These are phyloP conservation scores for Chimonanthus praecox DNA, from an alignment of 164 flowering plant species.

Conservation along the genomic window DNA sequence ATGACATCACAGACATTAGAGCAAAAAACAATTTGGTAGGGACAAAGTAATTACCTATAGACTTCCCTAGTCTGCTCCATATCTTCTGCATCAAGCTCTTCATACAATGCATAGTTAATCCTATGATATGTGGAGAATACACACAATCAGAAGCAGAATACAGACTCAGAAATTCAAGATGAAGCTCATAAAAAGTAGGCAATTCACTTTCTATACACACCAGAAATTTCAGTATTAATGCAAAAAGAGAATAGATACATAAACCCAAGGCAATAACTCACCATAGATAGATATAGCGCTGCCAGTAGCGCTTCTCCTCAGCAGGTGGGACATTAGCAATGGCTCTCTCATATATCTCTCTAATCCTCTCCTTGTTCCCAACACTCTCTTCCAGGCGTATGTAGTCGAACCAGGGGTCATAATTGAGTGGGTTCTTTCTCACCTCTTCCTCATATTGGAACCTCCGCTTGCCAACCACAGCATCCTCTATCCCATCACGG, in stretches of 20 bases:
- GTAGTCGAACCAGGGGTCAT: slow-evolving; percentile 92
- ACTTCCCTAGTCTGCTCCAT: slow-evolving; percentile 74
- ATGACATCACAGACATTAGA: background rate
- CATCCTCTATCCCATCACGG: slow-evolving; percentile 90
- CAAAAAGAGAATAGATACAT: background rate
- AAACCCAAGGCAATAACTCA: slow-evolving; percentile 20
- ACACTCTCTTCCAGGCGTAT: slow-evolving; percentile 76
- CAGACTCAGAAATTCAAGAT: no score
- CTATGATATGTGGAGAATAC: slow-evolving; percentile 20
- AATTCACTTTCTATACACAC: background rate
- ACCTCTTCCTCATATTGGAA: slow-evolving; percentile 94
- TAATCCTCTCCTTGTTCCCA: slow-evolving; percentile 56
- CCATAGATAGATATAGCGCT: slow-evolving; percentile 89
- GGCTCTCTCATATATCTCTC: slow-evolving; percentile 88
- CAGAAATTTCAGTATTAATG: no score
- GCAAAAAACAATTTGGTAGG: background rate
- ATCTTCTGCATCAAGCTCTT: slow-evolving; percentile 84
- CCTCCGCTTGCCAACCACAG: slow-evolving; percentile 80
- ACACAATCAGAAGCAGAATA: background rate
- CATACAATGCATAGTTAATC: slow-evolving; percentile 92
- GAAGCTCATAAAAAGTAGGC: background rate
- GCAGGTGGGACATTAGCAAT: slow-evolving; percentile 97
- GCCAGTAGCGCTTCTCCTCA: slow-evolving; percentile 95
- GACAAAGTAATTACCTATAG: slow-evolving; percentile 51
- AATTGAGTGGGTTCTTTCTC: slow-evolving; percentile 72